Percentiles rank a stretch among this genome's conserved stretches.
These are phyloP conservation scores for Candida labiduridarum DNA, from an alignment of 1,139 yeast genomes.

Conservation along the genomic window DNA sequence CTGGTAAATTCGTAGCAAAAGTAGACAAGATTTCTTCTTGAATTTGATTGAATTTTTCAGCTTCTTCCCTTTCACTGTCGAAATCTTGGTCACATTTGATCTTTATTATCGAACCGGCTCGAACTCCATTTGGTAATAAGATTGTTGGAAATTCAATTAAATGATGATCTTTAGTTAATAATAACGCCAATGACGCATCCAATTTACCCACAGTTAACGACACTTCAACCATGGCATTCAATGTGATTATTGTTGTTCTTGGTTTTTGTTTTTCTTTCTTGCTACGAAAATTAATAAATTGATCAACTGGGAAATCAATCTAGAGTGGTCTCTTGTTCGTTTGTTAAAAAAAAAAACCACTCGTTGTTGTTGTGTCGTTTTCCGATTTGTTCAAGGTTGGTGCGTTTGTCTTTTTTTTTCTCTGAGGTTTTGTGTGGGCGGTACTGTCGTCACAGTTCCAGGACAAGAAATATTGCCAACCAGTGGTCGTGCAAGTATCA, in stretches of 20 bases:
- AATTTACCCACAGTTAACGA: slow-evolving; percentile 93
- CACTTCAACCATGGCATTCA: slow-evolving; percentile 70
- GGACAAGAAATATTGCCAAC: too few species aligned
- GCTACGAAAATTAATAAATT: neutral
- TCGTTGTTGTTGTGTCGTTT: neutral
- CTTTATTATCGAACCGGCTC: slow-evolving; percentile 92
- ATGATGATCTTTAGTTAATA: slow-evolving; percentile 91
- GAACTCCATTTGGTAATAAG: slow-evolving; percentile 84
- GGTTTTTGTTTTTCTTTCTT: neutral
- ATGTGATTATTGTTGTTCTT: neutral
- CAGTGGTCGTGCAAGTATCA: neutral
- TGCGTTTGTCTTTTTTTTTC: neutral
- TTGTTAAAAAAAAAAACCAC: neutral
- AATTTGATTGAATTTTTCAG: slow-evolving; percentile 55
- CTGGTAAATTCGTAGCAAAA: slow-evolving; percentile 77
- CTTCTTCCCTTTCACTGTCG: slow-evolving; percentile 67
- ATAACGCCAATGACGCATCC: slow-evolving; percentile 90
- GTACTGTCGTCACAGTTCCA: too few species aligned
- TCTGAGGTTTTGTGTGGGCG: neutral
- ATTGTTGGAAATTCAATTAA: slow-evolving; percentile 95
- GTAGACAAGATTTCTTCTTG: slow-evolving; percentile 74
- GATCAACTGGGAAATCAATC: neutral
- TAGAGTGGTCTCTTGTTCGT: neutral
- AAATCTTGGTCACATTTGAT: slow-evolving; percentile 81
- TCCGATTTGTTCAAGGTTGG: neutral